These are phyloP conservation scores for Zymoseptoria brevis DNA, from an alignment of 2,329 filamentous ascomycete species.

Conservation along the genomic window DNA sequence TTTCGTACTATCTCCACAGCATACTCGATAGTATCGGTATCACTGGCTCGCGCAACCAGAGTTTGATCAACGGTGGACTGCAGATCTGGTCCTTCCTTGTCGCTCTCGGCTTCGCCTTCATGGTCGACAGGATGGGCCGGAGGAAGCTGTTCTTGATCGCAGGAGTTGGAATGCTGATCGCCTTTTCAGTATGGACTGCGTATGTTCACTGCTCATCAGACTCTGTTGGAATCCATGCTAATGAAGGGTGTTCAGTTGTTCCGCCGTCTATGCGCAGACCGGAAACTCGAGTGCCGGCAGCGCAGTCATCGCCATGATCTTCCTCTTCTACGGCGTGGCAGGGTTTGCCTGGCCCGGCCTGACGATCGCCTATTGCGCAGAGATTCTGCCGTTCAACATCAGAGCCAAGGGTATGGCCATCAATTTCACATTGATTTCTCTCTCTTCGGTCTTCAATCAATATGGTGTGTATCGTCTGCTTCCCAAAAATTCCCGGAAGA, in stretches of 20 bases:
- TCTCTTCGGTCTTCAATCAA: conserved; percentile 26
- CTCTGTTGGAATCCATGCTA: neutral
- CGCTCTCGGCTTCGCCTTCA: conserved; percentile 32
- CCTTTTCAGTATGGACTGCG: conserved; percentile 38
- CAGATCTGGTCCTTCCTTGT: conserved; percentile 35
- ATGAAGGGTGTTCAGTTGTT: conserved; percentile 15
- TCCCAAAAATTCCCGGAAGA: no score
- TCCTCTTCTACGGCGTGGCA: conserved; percentile 37
- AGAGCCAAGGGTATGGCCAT: conserved; percentile 21
- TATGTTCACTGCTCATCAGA: neutral
- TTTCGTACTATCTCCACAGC: conserved; percentile 25
- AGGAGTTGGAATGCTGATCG: conserved; percentile 37
- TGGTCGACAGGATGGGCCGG: conserved; percentile 37
- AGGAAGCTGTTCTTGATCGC: conserved; percentile 38
- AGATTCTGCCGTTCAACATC: conserved; percentile 30
- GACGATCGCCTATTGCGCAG: conserved; percentile 28
- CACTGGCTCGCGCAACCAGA: conserved; percentile 28
- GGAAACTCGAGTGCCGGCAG: conserved; percentile 28
- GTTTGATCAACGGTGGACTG: conserved; percentile 33
- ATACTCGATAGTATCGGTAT: conserved; percentile 34
- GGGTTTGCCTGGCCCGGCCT: conserved; percentile 33
- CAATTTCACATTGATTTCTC: conserved; percentile 15
- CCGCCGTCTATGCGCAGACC: conserved; percentile 29
- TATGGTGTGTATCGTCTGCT: conserved; percentile 18
- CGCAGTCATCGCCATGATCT: conserved; percentile 37